Conservation (phyloP, 2,329 filamentous ascomycete species). For the Cladosporium austrohemisphaericum region DNA sequence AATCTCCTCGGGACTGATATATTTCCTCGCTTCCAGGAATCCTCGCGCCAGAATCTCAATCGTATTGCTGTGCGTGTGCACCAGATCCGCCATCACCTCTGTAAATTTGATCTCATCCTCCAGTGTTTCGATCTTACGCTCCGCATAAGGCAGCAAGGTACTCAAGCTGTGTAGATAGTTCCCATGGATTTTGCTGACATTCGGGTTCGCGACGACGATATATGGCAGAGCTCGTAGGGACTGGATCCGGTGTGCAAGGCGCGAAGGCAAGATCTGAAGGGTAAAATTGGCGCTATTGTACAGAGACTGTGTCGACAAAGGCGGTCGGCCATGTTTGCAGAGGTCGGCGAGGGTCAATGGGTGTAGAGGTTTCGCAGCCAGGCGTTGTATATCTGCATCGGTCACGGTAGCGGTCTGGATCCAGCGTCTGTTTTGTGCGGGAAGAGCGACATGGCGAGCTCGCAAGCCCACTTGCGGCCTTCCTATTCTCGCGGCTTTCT, state of each 20-base stretch:
- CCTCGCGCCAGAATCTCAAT: slow-evolving; percentile 89
- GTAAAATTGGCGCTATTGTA: slow-evolving; percentile 94
- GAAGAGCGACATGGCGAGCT: neutral
- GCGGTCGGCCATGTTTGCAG: slow-evolving; percentile 83
- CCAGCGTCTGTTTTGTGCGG: slow-evolving; percentile 20
- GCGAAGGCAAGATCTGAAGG: slow-evolving; percentile 82
- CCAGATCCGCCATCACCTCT: slow-evolving; percentile 88
- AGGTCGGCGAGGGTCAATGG: slow-evolving; percentile 82
- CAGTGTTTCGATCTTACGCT: slow-evolving; percentile 67
- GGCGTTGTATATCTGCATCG: slow-evolving; percentile 72
- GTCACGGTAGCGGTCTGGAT: slow-evolving; percentile 44
- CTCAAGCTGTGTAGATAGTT: slow-evolving; percentile 94
- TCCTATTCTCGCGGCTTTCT: slow-evolving; percentile 3
- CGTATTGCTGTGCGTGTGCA: slow-evolving; percentile 89
- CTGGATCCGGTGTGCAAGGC: slow-evolving; percentile 89
- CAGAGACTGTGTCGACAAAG: slow-evolving; percentile 73
- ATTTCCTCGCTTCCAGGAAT: slow-evolving; percentile 88
- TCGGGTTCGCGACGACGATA: slow-evolving; percentile 96
- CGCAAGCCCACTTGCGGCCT: neutral
- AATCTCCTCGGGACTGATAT: slow-evolving; percentile 78
- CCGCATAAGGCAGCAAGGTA: slow-evolving; percentile 79
- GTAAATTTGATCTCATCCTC: slow-evolving; percentile 91
- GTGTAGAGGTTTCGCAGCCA: slow-evolving; percentile 75
- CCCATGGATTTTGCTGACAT: slow-evolving; percentile 89
- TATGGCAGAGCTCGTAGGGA: slow-evolving; percentile 90